Conservation (phyloP, 352 stramenopile species). For the Pythium biforme region DNA sequence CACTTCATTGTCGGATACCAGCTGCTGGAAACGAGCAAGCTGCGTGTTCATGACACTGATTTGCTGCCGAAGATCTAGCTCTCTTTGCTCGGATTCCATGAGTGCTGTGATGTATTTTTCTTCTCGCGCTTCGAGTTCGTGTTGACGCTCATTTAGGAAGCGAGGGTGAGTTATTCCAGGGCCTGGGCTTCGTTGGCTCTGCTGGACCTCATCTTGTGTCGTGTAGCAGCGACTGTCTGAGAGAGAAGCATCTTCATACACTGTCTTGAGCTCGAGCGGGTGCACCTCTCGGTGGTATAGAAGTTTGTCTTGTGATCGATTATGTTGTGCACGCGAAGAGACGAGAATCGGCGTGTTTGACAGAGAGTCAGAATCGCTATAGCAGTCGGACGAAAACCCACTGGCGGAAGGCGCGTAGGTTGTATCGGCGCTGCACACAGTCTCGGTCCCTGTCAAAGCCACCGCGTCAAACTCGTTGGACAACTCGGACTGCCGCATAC, state of each 20-base stretch:
- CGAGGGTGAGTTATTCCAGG: not conserved
- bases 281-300: not conserved
- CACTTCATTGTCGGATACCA: too few species aligned
- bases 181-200: not conserved
- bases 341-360: not conserved
- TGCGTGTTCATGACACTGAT: conserved; percentile 44
- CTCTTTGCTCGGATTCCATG: conserved; percentile 76
- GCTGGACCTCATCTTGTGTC: not conserved
- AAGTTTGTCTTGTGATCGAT: conserved; percentile 1
- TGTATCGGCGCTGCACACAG: conserved; percentile 6
- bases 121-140: conserved; percentile 64
- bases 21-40: conserved; percentile 41
- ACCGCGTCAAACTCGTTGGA: not conserved
- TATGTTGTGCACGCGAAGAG: conserved; percentile 3
- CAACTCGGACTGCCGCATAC: not conserved
- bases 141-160: conserved; percentile 26
- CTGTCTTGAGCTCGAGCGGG: not conserved
- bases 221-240: not conserved
- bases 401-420: conserved; percentile 1
- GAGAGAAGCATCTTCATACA: not conserved
- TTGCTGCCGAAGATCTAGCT: conserved; percentile 63
- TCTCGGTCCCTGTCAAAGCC: conserved; percentile 3
- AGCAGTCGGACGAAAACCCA: not conserved
- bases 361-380: not conserved
- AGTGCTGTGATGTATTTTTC: conserved; percentile 73